Evolutionary conservation across 2,329 filamentous ascomycete species (phyloP), one percentile per base, ranked within the genome.

Genomic region (Ilyonectria mors-panacis): DNA sequence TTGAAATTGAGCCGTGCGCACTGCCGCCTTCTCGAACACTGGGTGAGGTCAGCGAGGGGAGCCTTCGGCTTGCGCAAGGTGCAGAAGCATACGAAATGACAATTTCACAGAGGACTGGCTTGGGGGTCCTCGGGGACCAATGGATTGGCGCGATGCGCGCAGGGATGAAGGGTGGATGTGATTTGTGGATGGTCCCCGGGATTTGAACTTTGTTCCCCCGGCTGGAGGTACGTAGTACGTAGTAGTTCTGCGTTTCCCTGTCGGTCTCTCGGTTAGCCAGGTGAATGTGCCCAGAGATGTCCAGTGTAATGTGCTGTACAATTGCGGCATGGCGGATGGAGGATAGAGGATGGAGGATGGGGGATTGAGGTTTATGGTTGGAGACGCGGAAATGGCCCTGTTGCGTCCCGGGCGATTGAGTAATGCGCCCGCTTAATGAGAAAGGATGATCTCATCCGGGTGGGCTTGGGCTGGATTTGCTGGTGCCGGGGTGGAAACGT

Each of bases 81-180:
- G 35, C 47, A 44, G 21, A 23, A 50, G 44, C 42, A 19, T 62
- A 60, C 65, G 65, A 65, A 65, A 67, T 55, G 65, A 45, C 59
- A 67, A 67, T 67, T 67, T 67, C 65, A 53, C 42, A 53, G 42
- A 53, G 45, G 37, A 37, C 53, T 48, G 59, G 60, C 53, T 13
- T n/a, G 44, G 35, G 60, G 45, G 26, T 45, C 54, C 59, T 44
- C 23, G 47, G n/a, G 53, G 53, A 53, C 64, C 53, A 66, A 66
- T 66, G 59, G 64, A 65, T 33, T 35, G n/a, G 48, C 33, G 63
- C 13, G 64, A 63, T 66, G 64, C 48, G 59, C 59, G 59, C 64
- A 57, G 47, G 64, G 64, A 63, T 66, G 45, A 19, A 12, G 47
- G 8, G n/a, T 47, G 55, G 44, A 28, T 58, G 42, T 28, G 42